A percentile compares a stretch with the other conserved stretches of the same genome.
These are phyloP conservation scores for Otatea glauca DNA, from an alignment of 176 grass and related monocot species.

Conservation along the genomic window DNA sequence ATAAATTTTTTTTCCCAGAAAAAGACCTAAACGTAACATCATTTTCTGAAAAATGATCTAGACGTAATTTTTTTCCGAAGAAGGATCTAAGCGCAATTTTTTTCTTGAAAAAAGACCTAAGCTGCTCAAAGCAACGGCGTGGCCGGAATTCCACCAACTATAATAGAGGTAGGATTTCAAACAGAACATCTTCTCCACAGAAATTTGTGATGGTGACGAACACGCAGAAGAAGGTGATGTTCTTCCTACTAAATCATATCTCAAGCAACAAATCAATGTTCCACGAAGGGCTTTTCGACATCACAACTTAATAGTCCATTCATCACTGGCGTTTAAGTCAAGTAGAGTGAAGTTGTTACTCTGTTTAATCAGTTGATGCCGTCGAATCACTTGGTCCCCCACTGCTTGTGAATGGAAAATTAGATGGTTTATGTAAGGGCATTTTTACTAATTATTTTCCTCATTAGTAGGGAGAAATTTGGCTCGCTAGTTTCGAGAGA, in stretches of 20 bases:
- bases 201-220: not conserved
- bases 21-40: no score
- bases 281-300: not conserved
- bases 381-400: not conserved
- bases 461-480: not conserved
- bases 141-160: no score
- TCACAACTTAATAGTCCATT: not conserved
- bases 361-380: not conserved
- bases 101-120: no score
- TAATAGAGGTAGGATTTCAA: no score
- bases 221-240: constrained; percentile 22
- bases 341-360: not conserved
- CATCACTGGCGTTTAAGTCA: not conserved
- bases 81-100: no score
- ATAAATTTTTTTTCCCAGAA: no score
- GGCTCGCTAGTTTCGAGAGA: not conserved
- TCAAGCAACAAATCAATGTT: not conserved
- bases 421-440: not conserved
- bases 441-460: not conserved
- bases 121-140: no score
- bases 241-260: constrained; percentile 30
- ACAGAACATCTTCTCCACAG: not conserved
- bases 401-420: not conserved
- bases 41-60: no score
- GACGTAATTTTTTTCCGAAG: no score